These are phyloP conservation scores for Zea luxurians DNA, from an alignment of 176 grass and related monocot species.

Conservation along the genomic window DNA sequence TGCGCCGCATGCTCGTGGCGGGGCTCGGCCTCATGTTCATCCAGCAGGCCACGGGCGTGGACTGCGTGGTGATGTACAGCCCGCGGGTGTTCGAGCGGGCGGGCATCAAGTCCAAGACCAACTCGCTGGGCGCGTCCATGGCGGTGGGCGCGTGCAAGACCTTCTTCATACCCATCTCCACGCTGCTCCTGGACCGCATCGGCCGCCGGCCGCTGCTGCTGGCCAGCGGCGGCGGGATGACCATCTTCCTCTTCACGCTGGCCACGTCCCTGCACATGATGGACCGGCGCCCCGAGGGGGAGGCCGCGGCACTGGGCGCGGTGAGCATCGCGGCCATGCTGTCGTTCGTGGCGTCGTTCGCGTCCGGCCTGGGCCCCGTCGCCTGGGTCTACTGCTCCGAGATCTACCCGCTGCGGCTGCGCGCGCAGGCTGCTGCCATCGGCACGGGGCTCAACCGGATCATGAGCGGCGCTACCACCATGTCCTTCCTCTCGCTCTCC, in stretches of 20 bases:
- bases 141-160: slow-evolving; percentile 87
- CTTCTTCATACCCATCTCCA: slow-evolving; percentile 65
- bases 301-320: slow-evolving; percentile 45
- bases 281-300: slow-evolving; percentile 40
- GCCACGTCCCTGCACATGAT: slow-evolving; percentile 52
- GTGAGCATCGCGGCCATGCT: slow-evolving; percentile 72
- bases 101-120: slow-evolving; percentile 56
- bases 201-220: slow-evolving; percentile 82
- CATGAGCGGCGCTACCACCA: slow-evolving; percentile 74
- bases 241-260: slow-evolving; percentile 63
- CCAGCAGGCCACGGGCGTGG: slow-evolving; percentile 86
- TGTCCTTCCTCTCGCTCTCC: slow-evolving; percentile 86
- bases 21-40: slow-evolving; percentile 83
- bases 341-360: slow-evolving; percentile 77
- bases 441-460: slow-evolving; percentile 76
- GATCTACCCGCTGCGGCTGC: slow-evolving; percentile 81
- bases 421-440: slow-evolving; percentile 71
- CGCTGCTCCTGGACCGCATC: slow-evolving; percentile 74
- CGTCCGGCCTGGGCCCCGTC: slow-evolving; percentile 65
- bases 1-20: slow-evolving; percentile 66
- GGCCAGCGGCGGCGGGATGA: slow-evolving; percentile 73
- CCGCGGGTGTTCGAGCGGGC: slow-evolving; percentile 66
- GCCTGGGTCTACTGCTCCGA: slow-evolving; percentile 92
- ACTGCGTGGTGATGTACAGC: slow-evolving; percentile 91
- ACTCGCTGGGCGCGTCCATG: slow-evolving; percentile 65